Evolutionary conservation across 331 rosid genomes (phyloP).

Genomic region (Acacia concinna): DNA sequence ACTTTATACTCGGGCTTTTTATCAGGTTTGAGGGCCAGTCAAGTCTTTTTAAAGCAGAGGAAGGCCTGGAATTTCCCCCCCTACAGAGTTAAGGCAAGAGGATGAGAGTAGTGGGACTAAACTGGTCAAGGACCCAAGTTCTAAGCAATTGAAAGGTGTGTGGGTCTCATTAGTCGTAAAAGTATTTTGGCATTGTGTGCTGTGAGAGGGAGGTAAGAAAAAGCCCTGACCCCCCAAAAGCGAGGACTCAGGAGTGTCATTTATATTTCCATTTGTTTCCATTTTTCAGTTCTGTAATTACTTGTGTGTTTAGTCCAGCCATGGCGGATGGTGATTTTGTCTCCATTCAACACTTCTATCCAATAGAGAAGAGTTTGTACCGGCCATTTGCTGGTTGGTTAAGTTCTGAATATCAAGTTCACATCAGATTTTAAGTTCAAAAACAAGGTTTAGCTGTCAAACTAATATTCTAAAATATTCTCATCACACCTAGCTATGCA

Average conservation of each 20-base stretch:
- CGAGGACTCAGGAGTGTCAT: neutral
- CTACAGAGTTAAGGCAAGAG: neutral
- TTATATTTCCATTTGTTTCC: neutral
- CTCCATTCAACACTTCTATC: neutral
- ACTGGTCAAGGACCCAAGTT: neutral
- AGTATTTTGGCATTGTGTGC: neutral
- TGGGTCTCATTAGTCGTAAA: neutral
- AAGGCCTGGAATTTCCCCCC: neutral
- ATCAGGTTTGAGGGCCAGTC: neutral
- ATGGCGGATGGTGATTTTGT: neutral
- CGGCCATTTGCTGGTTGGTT: neutral
- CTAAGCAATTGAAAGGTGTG: neutral
- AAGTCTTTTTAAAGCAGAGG: neutral
- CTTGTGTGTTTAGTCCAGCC: neutral
- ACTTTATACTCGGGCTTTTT: neutral
- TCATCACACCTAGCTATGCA: neutral
- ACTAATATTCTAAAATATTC: conserved; percentile 1
- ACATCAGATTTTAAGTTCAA: neutral
- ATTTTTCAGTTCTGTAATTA: neutral
- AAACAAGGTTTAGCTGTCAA: neutral
- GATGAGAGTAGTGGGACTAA: neutral
- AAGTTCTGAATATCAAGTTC: neutral
- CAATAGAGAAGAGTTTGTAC: neutral
- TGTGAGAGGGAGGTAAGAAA: neutral
- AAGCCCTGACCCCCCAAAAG: neutral